These are phyloP conservation scores for Botryosphaeria agaves DNA, from an alignment of 2,329 filamentous ascomycete species.

Conservation along the genomic window DNA sequence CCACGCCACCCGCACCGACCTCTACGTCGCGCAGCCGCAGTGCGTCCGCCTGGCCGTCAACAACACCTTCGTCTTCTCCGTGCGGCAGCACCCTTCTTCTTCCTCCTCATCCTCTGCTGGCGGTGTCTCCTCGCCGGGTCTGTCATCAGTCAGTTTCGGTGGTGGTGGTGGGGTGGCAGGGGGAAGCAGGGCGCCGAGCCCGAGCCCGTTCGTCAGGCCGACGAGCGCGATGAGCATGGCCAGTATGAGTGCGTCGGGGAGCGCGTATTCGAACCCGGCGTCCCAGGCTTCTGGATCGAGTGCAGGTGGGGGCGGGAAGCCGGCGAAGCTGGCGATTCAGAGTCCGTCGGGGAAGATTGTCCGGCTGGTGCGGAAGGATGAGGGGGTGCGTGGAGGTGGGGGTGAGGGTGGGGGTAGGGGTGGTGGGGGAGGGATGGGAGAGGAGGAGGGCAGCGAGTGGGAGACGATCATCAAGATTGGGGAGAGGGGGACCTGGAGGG, in stretches of 20 bases:
- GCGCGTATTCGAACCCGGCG: slow-evolving; percentile 29
- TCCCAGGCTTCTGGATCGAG: slow-evolving; percentile 45
- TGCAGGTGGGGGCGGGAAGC: slow-evolving; percentile 48
- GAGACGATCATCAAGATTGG: slow-evolving; percentile 85
- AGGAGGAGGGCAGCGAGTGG: slow-evolving; percentile 59
- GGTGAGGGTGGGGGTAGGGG: slow-evolving; percentile 22
- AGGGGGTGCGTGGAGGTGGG: slow-evolving; percentile 45
- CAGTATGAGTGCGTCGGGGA: slow-evolving; percentile 27
- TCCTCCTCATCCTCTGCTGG: slow-evolving; percentile 24
- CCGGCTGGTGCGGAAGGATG: slow-evolving; percentile 55
- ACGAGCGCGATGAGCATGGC: slow-evolving; percentile 43
- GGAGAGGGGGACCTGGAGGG: slow-evolving; percentile 65
- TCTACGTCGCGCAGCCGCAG: slow-evolving; percentile 93
- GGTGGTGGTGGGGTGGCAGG: slow-evolving; percentile 8
- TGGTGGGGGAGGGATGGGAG: slow-evolving; percentile 33
- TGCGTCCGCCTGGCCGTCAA: slow-evolving; percentile 77
- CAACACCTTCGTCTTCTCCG: slow-evolving; percentile 94
- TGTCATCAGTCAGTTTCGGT: slow-evolving; percentile 14
- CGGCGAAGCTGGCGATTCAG: slow-evolving; percentile 90
- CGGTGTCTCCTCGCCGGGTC: slow-evolving; percentile 12
- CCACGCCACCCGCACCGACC: slow-evolving; percentile 90
- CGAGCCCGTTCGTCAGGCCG: slow-evolving; percentile 33
- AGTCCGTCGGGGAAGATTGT: slow-evolving; percentile 90
- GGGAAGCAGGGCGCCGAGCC: slow-evolving; percentile 26
- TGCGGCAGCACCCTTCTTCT: slow-evolving; percentile 75